Evolutionary conservation across 1,139 yeast genomes (phyloP).

Genomic region (Yamadazyma siamensis): DNA sequence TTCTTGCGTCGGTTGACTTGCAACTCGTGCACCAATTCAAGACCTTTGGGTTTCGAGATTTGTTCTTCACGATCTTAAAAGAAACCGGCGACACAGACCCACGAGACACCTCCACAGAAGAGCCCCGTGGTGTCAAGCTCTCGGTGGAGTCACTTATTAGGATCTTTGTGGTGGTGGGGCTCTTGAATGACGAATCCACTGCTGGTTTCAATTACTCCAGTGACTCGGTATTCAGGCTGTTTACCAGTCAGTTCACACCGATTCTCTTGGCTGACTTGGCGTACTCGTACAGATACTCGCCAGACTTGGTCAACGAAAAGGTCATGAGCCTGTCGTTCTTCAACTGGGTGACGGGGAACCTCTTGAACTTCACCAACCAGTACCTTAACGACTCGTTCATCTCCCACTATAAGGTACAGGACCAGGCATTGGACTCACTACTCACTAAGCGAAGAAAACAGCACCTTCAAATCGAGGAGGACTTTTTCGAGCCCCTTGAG

Average conservation of each 20-base stretch:
- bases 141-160: constrained; percentile 28
- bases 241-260: constrained; percentile 9
- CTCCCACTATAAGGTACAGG: constrained; percentile 1
- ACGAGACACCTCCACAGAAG: constrained; percentile 22
- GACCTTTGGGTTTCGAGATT: constrained; percentile 21
- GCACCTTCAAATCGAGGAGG: constrained; percentile 5
- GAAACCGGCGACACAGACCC: constrained; percentile 8
- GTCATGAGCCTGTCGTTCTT: constrained; percentile 34
- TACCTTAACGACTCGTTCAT: constrained; percentile 12
- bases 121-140: constrained; percentile 12
- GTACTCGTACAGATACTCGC: constrained; percentile 25
- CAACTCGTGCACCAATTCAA: constrained; percentile 2
- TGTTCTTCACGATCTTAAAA: constrained; percentile 18
- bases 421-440: constrained; percentile 6
- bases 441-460: constrained; percentile 7
- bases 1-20: constrained; percentile 3
- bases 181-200: constrained; percentile 15
- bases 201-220: constrained; percentile 13
- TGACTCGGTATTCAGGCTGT: constrained; percentile 6
- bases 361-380: constrained; percentile 10
- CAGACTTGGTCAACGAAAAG: constrained; percentile 28
- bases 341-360: constrained; percentile 37
- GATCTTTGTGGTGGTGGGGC: constrained; percentile 23
- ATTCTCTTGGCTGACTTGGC: constrained; percentile 18
- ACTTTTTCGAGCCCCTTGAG: constrained; percentile 17